Percentiles rank a stretch among this genome's conserved stretches.
These are phyloP conservation scores for Nothophoma quercina DNA, from an alignment of 2,329 filamentous ascomycete species.

Conservation along the genomic window DNA sequence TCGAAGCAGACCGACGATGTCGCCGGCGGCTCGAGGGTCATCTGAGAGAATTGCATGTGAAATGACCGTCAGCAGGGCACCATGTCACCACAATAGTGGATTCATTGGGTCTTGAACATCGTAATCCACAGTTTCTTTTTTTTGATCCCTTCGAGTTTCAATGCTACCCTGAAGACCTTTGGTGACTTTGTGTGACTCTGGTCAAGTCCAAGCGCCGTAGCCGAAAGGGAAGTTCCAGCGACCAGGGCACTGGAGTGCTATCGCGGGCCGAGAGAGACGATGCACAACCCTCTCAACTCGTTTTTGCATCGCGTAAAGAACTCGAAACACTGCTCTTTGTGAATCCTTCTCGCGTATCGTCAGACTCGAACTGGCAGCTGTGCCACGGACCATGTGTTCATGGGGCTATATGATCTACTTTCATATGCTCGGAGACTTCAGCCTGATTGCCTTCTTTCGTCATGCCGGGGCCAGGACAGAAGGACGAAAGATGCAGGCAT, in stretches of 20 bases:
- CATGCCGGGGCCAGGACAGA: too few relatives aligned
- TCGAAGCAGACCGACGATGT: constrained; percentile 3
- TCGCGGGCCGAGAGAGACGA: constrained; percentile 9
- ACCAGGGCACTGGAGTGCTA: constrained; percentile 15
- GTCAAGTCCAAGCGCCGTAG: constrained; percentile 9
- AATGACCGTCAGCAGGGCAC: neutral
- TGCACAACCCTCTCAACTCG: constrained; percentile 9
- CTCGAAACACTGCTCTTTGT: neutral
- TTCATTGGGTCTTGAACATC: constrained; percentile 3
- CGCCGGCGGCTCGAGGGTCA: constrained; percentile 4
- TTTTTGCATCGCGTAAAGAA: constrained; percentile 1
- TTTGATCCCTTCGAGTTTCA: neutral
- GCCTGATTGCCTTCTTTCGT: too few relatives aligned
- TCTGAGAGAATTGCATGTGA: neutral
- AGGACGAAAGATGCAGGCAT: too few relatives aligned
- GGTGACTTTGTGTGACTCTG: constrained; percentile 9
- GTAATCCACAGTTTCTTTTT: neutral
- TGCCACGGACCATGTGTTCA: constrained; percentile 3
- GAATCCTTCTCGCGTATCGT: constrained; percentile 7
- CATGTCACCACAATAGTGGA: neutral
- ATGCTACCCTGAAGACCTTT: constrained; percentile 11
- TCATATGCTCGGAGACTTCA: too few relatives aligned
- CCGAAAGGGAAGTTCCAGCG: constrained; percentile 15
- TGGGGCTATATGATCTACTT: neutral
- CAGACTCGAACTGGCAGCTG: neutral